These are phyloP conservation scores for Penicillium pancosmium DNA, from an alignment of 495 filamentous ascomycete genomes.

Conservation along the genomic window DNA sequence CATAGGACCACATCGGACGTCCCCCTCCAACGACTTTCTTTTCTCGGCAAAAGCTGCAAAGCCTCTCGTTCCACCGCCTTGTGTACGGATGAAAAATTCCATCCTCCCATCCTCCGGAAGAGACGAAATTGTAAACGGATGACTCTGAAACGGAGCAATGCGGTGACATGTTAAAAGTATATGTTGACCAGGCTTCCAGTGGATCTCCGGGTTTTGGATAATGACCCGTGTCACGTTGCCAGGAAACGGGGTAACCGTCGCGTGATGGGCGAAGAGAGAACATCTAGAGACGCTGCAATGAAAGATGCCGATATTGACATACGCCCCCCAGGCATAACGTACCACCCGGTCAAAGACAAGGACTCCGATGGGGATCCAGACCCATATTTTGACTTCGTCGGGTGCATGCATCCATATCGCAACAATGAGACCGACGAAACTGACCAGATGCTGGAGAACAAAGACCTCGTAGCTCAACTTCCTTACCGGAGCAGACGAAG, in stretches of 20 bases:
- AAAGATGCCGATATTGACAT: constrained; percentile 2
- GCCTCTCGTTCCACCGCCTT: not conserved
- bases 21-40: not conserved
- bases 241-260: not conserved
- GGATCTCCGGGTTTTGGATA: not conserved
- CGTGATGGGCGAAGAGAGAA: not conserved
- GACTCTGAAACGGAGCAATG: not conserved
- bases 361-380: constrained; percentile 13
- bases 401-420: constrained; percentile 3
- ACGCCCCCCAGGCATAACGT: constrained; percentile 2
- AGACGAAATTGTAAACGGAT: not conserved
- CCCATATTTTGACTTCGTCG: not conserved
- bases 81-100: not conserved
- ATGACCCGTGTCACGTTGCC: not conserved
- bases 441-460: not conserved
- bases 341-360: constrained; percentile 17
- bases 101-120: not conserved
- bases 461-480: not conserved
- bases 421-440: not conserved
- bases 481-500: not conserved
- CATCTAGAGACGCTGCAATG: not conserved
- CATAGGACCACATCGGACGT: not conserved
- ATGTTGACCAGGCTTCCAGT: not conserved
- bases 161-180: not conserved
- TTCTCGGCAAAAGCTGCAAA: not conserved